Conservation (phyloP, 2,329 filamentous ascomycete species). For the Paecilomyces sp. region DNA sequence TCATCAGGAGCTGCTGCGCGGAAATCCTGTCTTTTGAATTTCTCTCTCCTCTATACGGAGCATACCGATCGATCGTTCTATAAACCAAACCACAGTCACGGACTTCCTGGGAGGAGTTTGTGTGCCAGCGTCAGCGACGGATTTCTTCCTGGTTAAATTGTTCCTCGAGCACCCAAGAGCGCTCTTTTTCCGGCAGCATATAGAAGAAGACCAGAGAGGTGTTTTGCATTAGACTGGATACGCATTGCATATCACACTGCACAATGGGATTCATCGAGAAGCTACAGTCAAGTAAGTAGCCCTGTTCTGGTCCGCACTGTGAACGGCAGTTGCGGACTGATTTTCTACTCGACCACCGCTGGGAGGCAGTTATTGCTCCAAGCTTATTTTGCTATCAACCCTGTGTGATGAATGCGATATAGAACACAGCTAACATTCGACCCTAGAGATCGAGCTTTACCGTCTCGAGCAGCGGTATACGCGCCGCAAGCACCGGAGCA, state of each 20-base stretch:
- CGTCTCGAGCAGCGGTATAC: conserved; percentile 94
- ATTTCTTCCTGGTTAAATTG: not conserved
- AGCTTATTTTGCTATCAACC: not conserved
- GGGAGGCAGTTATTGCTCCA: not conserved
- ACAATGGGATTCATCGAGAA: conserved; percentile 47
- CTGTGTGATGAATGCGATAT: not conserved
- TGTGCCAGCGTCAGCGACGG: not conserved
- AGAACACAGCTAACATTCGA: conserved; percentile 4
- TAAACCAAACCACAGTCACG: not conserved
- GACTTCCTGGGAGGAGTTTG: not conserved
- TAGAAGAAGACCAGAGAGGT: not conserved
- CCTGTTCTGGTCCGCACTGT: not conserved
- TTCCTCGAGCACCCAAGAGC: not conserved
- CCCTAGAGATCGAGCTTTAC: conserved; percentile 70
- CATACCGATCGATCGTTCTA: not conserved
- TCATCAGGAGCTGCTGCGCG: not conserved
- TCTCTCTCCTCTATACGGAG: not conserved
- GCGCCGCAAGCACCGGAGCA: conserved; percentile 79
- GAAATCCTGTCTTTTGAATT: not conserved
- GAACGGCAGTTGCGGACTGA: not conserved
- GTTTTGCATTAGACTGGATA: not conserved
- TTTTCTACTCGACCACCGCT: not conserved
- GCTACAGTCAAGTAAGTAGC: conserved; percentile 42
- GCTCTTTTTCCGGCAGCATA: not conserved
- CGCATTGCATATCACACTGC: conserved; percentile 1